phyloP scores from a whole-genome alignment of 129 eudicot genomes.

The Arctium lappa region DNA sequence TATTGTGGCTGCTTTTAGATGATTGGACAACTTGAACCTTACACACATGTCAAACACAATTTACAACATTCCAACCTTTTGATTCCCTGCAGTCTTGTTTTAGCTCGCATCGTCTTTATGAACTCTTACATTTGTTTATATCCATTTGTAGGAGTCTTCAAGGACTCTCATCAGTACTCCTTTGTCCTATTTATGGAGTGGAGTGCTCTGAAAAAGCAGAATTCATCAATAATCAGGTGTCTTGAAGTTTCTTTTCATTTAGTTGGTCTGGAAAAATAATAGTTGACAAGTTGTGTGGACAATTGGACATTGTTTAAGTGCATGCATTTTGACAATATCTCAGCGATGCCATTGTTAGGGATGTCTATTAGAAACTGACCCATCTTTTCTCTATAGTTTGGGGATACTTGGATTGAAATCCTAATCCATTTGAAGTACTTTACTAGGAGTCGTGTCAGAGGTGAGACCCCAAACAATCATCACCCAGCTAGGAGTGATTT shows the following conservation, averaged over 20 bases:
- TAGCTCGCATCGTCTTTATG: not conserved
- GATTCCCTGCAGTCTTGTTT: conserved; percentile 9
- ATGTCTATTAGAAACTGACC: not conserved
- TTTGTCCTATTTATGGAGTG: conserved; percentile 30
- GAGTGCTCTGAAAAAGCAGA: conserved; percentile 34
- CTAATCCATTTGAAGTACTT: not conserved
- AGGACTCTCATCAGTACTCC: conserved; percentile 64
- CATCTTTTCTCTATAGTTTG: not conserved
- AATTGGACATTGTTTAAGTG: not conserved
- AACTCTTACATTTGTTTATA: conserved; percentile 13
- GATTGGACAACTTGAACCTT: conserved; percentile 4
- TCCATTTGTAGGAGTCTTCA: conserved; percentile 68
- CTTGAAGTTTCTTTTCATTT: conserved; percentile 9
- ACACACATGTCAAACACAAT: conserved; percentile 17
- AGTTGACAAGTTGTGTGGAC: not conserved
- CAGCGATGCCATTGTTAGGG: not conserved
- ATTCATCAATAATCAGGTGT: conserved; percentile 44
- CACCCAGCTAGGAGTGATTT: not conserved
- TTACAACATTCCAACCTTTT: not conserved
- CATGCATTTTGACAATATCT: not conserved
- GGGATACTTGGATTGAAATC: not conserved
- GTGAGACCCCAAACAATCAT: not conserved
- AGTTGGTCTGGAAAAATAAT: not conserved
- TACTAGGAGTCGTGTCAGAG: not conserved
- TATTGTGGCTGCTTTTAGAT: conserved; percentile 14